Percentiles rank a stretch among this genome's conserved stretches.
Evolutionary conservation across 139 green algal genomes (phyloP).

Genomic region (Coelastrella sp.): DNA sequence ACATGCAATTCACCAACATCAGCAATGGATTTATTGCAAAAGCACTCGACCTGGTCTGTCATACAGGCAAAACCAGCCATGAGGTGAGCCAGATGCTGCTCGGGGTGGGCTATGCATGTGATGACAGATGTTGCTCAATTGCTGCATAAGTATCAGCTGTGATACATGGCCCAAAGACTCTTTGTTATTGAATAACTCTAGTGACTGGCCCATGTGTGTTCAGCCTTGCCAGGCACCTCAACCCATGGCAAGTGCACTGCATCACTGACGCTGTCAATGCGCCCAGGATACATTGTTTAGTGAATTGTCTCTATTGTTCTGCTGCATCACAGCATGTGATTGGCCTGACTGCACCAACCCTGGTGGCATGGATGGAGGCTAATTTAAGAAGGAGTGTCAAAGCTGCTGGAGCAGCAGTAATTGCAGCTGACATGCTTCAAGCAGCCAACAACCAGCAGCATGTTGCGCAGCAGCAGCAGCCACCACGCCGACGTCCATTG

Average conservation of each 20-base stretch:
- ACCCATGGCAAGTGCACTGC: too few relatives aligned
- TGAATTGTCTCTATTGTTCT: not conserved
- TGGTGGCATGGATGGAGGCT: conserved; percentile 38
- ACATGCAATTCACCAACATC: conserved; percentile 38
- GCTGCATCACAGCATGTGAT: conserved; percentile 15
- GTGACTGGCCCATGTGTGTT: too few relatives aligned
- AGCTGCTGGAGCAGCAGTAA: not conserved
- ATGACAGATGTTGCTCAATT: not conserved
- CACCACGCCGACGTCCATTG: not conserved
- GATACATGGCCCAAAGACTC: too few relatives aligned
- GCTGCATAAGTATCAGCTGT: not conserved
- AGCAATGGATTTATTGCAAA: not conserved
- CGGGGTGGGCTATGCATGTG: too few relatives aligned
- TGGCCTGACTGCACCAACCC: conserved; percentile 9
- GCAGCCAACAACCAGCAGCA: not conserved
- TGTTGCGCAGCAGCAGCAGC: not conserved
- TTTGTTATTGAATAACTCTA: too few relatives aligned
- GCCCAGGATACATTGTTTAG: too few relatives aligned
- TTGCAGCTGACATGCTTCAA: too few relatives aligned
- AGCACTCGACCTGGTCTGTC: conserved; percentile 36
- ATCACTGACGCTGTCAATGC: too few relatives aligned
- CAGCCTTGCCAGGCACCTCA: too few relatives aligned
- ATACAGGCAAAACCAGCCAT: not conserved
- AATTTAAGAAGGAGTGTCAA: not conserved
- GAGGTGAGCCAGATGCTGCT: not conserved